Conservation (phyloP, 352 stramenopile species). For the Phytophthora lateralis region DNA sequence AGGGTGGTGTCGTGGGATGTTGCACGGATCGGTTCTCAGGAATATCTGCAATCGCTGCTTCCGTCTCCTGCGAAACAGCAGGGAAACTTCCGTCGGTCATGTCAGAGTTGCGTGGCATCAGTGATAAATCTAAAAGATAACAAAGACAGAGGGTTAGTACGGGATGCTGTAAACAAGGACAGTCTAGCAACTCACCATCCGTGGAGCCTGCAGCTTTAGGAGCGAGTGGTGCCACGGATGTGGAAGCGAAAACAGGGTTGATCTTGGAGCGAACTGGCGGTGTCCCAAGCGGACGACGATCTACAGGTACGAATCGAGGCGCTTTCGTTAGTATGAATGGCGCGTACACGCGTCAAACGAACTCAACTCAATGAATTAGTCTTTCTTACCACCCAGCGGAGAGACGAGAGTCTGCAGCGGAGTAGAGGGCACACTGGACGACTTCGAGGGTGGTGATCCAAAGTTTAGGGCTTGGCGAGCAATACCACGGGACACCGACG, state of each 20-base stretch:
- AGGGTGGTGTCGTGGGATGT: conserved; percentile 38
- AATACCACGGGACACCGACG: conserved; percentile 25
- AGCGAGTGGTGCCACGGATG: conserved; percentile 25
- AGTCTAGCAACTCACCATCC: conserved; percentile 38
- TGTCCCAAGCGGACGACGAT: conserved; percentile 48
- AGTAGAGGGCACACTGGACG: conserved; percentile 31
- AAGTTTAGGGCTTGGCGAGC: conserved; percentile 59
- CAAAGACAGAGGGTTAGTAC: conserved; percentile 10
- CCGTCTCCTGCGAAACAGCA: conserved; percentile 31
- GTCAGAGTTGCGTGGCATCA: conserved; percentile 44
- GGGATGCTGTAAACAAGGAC: neutral
- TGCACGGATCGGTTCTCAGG: conserved; percentile 38
- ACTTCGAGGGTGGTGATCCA: conserved; percentile 35
- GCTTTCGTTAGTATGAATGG: conserved; percentile 35
- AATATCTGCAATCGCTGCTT: conserved; percentile 17
- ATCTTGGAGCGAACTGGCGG: conserved; percentile 54
- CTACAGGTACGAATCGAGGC: conserved; percentile 29
- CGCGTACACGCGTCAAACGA: conserved; percentile 17
- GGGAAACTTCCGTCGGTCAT: conserved; percentile 18
- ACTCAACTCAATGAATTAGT: conserved; percentile 35
- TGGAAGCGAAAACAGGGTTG: conserved; percentile 51
- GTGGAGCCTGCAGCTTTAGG: conserved; percentile 36
- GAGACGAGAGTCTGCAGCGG: conserved; percentile 40
- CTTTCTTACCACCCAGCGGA: conserved; percentile 46
- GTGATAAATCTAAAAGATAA: conserved; percentile 42